Evolutionary conservation across 2,329 filamentous ascomycete species (phyloP).

Genomic region (Ascochyta clinopodiicola): DNA sequence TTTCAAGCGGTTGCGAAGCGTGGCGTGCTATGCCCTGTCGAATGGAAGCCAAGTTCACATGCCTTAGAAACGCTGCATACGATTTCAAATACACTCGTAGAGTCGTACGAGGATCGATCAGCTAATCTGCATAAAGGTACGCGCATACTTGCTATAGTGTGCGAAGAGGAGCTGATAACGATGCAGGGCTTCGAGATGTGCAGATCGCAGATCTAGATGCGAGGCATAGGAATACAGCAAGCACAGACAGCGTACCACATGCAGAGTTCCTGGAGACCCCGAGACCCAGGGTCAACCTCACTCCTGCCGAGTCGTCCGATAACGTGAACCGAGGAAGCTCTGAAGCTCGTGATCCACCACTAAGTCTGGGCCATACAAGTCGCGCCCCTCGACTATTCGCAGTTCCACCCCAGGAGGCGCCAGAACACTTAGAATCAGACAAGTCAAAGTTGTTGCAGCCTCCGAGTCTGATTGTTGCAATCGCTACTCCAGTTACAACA

Average conservation of each 20-base stretch:
- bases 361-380: neutral
- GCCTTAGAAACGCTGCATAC: conserved; percentile 27
- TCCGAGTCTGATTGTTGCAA: conserved; percentile 4
- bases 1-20: conserved; percentile 41
- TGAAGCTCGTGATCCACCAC: conserved; percentile 4
- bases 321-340: neutral
- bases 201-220: conserved; percentile 29
- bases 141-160: neutral
- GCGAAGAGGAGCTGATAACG: neutral
- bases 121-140: conserved; percentile 32
- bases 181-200: conserved; percentile 27
- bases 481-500: neutral
- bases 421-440: neutral
- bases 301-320: neutral
- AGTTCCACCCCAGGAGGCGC: no score
- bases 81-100: conserved; percentile 36
- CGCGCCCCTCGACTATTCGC: neutral
- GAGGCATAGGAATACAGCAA: neutral
- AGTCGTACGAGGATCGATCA: conserved; percentile 36
- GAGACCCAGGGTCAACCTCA: neutral
- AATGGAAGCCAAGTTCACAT: conserved; percentile 34
- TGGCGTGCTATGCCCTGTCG: conserved; percentile 38
- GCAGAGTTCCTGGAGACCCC: conserved; percentile 2
- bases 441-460: no score
- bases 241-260: conserved; percentile 5